phyloP scores from a whole-genome alignment of 192 early-diverging fungal species.

The Linnemannia schmuckeri region DNA sequence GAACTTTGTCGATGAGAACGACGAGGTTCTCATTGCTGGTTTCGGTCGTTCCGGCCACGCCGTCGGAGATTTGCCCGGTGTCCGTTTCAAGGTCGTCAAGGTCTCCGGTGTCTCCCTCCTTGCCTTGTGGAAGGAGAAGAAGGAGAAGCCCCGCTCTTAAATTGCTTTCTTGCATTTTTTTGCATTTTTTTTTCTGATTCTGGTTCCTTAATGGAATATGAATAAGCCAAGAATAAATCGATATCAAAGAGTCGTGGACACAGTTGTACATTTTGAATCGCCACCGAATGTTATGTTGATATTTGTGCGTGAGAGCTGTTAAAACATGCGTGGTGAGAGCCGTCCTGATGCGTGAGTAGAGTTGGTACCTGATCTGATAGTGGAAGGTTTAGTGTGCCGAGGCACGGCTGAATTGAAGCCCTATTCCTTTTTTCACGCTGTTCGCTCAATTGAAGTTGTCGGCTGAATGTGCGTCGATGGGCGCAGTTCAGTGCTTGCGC shows the following conservation, averaged over 20 bases:
- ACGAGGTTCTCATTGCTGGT: conserved; percentile 99
- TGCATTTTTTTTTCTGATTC: conserved; percentile 12
- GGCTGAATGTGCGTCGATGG: not conserved
- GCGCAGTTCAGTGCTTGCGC: not conserved
- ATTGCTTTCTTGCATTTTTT: conserved; percentile 23
- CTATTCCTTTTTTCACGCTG: not conserved
- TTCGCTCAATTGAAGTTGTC: not conserved
- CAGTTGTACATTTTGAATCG: not conserved
- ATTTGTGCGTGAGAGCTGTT: not conserved
- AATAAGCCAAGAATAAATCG: conserved; percentile 20
- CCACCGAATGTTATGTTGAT: not conserved
- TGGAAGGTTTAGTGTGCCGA: not conserved
- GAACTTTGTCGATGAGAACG: conserved; percentile 99
- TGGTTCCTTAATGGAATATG: not conserved
- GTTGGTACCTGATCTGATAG: not conserved
- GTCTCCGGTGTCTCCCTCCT: conserved; percentile 99
- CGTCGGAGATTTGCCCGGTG: conserved; percentile 99
- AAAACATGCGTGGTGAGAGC: not conserved
- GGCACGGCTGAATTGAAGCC: not conserved
- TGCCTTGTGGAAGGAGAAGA: conserved; percentile 99
- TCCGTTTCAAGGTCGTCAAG: conserved; percentile 99
- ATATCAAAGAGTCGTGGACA: conserved; percentile 31
- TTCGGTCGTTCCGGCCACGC: conserved; percentile 99
- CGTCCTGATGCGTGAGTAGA: no score
- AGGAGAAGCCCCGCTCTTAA: conserved; percentile 99